Base-by-base conservation (phyloP, 2,329 filamentous ascomycete species). In the Lizonia empirigonia region DNA sequence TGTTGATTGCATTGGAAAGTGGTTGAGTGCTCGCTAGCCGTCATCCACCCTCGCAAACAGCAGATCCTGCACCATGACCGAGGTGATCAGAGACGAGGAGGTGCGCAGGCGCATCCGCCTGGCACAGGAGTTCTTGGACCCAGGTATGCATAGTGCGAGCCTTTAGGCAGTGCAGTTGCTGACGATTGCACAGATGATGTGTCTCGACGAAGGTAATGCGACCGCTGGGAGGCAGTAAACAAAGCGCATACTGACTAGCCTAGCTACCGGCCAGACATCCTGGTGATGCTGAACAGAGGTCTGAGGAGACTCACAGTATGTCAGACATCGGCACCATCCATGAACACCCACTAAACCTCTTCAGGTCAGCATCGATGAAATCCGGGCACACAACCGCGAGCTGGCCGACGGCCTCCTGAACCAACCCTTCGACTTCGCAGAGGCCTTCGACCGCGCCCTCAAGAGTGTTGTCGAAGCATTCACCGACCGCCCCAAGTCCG, bases 51-150 rank as follows among this genome's bases (percentile, higher is more conserved):
- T 10, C 5, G 3, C 24, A 29, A n/a, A 29, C 9, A 37, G 36
- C 30, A 18, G 29, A 42, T 29, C 35, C 34, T 40, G 35, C 57
- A 60, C 24, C 49, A 72, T 72, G 69, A 45, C 63, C 40, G 67
- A 68, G 41, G 53, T 62, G 15, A 65, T 95, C 66, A 85, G 88
- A 74, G 92, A 97, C 81, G 90, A 94, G 75, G 90, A 88, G 60
- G 86, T 88, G 65, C 84, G 85, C 64, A 87, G 95, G 77, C 90
- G 91, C 67, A 85, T 96, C 73, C 88, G 91, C 65, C 85, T 88
- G 59, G 91, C 91, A n/a, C 84, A 88, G 65, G 92, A 97, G 73
- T 97, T 97, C 69, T 85, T 97, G 34, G 93, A 97, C 79, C 93
- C 93, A 55, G 87, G 91, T 96, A 83, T 68, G 87, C 74, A 35